phyloP scores from a whole-genome alignment of 2,329 filamentous ascomycete species.

The Cladophialophora carrionii region DNA sequence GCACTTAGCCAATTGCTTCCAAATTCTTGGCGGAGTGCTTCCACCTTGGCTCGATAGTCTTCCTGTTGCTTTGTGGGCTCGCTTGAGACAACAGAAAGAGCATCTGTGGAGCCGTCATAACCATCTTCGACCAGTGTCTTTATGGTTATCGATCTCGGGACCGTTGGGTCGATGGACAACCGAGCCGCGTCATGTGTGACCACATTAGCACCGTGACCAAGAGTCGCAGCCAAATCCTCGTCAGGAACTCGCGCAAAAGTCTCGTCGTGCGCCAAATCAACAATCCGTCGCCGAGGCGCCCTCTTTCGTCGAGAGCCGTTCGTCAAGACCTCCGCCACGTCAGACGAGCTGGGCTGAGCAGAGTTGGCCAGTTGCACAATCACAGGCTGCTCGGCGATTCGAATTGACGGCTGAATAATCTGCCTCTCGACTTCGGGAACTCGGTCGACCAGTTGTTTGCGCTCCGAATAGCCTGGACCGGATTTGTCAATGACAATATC shows the following conservation, averaged over 20 bases:
- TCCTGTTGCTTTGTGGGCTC: constrained; percentile 46
- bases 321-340: constrained; percentile 29
- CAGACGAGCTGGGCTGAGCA: constrained; percentile 9
- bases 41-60: constrained; percentile 86
- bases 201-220: constrained; percentile 17
- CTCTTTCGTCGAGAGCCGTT: constrained; percentile 51
- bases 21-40: constrained; percentile 80
- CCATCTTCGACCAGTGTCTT: constrained; percentile 19
- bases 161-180: constrained; percentile 39
- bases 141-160: constrained; percentile 61
- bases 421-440: constrained; percentile 74
- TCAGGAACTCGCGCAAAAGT: constrained; percentile 24
- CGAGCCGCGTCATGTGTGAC: constrained; percentile 28
- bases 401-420: constrained; percentile 47
- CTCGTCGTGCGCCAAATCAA: constrained; percentile 59
- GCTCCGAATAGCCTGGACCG: constrained; percentile 81
- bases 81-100: constrained; percentile 18
- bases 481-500: constrained; percentile 87
- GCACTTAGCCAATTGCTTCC: constrained; percentile 86
- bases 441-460: constrained; percentile 79
- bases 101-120: constrained; percentile 23
- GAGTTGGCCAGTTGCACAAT: constrained; percentile 24
- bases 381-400: constrained; percentile 28
- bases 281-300: constrained; percentile 59
- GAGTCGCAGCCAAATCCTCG: constrained; percentile 29